A percentile compares a stretch with the other conserved stretches of the same genome.
Evolutionary conservation across 2,329 filamentous ascomycete species (phyloP).

Genomic region (Pyrenophora teres): DNA sequence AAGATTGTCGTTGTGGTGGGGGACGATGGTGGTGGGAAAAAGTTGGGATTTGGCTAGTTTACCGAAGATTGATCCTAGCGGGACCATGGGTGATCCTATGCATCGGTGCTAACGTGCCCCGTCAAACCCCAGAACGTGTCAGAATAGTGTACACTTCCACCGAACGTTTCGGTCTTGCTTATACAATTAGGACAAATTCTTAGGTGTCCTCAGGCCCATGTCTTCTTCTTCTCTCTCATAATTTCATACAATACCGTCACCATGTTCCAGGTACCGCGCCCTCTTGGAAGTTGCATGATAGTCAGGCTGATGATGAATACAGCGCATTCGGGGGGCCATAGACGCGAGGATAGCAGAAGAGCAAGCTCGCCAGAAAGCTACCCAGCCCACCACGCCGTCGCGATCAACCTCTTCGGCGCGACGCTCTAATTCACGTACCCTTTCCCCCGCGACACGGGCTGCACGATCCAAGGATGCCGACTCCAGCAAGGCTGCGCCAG

Average conservation of each 20-base stretch:
- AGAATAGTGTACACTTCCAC: conserved; percentile 3
- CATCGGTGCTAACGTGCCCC: conserved; percentile 1
- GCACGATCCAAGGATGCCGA: conserved; percentile 40
- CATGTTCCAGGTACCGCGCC: conserved; percentile 43
- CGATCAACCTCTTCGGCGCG: conserved; percentile 53
- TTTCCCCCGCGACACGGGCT: conserved; percentile 46
- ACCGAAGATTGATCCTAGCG: conserved; percentile 15
- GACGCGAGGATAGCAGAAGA: conserved; percentile 89
- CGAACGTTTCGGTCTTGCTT: not conserved
- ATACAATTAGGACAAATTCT: conserved; percentile 1
- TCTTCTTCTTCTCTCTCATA: conserved; percentile 17
- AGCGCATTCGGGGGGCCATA: conserved; percentile 84
- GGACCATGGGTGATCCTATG: conserved; percentile 3
- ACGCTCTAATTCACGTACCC: conserved; percentile 52
- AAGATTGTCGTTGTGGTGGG: conserved; percentile 15
- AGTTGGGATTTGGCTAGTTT: conserved; percentile 17
- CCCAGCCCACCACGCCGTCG: conserved; percentile 49
- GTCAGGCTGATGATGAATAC: conserved; percentile 26
- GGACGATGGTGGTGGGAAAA: conserved; percentile 8
- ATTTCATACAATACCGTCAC: conserved; percentile 13
- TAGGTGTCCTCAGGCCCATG: conserved; percentile 8
- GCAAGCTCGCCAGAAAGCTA: conserved; percentile 74
- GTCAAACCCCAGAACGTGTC: conserved; percentile 15
- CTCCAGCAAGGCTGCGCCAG: conserved; percentile 43
- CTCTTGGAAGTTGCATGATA: not conserved